Evolutionary conservation across 371 early-diverging fungal species (phyloP).

Genomic region (Apophysomyces elegans): DNA sequence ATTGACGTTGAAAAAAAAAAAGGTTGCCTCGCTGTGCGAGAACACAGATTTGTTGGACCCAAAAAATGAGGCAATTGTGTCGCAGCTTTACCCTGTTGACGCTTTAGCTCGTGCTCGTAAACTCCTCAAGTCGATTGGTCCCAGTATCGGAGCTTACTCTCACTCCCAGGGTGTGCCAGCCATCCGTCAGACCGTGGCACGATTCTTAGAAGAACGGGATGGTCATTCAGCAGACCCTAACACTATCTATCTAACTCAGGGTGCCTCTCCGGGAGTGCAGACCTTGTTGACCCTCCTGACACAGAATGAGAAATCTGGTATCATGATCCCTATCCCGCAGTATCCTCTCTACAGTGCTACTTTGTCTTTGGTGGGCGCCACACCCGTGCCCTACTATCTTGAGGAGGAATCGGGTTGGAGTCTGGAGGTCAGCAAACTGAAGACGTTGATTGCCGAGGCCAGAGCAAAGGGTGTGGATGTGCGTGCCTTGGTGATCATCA

Average conservation of each 20-base stretch:
- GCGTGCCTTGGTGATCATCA: conserved; percentile 94
- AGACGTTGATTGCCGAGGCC: conserved; percentile 65
- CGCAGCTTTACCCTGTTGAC: conserved; percentile 80
- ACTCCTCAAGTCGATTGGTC: conserved; percentile 69
- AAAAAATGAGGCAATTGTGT: conserved; percentile 51
- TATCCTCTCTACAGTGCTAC: conserved; percentile 99
- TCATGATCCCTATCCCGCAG: conserved; percentile 98
- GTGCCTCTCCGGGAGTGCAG: conserved; percentile 90
- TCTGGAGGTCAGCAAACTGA: conserved; percentile 68
- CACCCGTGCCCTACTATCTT: conserved; percentile 90
- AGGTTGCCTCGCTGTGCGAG: conserved; percentile 88
- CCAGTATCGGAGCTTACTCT: conserved; percentile 90
- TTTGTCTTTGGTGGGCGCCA: conserved; percentile 79
- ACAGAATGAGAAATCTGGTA: conserved; percentile 77
- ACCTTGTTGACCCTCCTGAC: conserved; percentile 83
- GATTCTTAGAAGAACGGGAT: conserved; percentile 85
- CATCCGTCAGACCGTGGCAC: conserved; percentile 86
- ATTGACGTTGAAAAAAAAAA: background rate
- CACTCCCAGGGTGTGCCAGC: conserved; percentile 91
- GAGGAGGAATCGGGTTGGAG: conserved; percentile 89
- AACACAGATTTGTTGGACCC: conserved; percentile 80
- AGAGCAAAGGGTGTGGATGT: conserved; percentile 81
- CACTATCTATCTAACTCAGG: conserved; percentile 91
- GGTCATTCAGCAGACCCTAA: conserved; percentile 84
- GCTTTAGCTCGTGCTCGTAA: conserved; percentile 84